phyloP scores from a whole-genome alignment of 495 filamentous ascomycete species.

The Tuber indicum region DNA sequence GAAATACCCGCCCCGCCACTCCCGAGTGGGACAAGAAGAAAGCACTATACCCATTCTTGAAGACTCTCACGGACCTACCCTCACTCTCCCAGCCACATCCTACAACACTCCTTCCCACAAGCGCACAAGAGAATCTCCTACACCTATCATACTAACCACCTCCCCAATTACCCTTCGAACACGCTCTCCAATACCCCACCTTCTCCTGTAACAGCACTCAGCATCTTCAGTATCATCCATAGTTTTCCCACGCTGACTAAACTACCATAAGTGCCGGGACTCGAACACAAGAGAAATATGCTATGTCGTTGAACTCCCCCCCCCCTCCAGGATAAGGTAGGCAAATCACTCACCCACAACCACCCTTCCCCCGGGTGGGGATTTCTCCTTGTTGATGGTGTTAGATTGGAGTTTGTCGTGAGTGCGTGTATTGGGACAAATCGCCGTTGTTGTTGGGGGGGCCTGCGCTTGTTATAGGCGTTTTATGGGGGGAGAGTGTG shows the following conservation, averaged over 20 bases:
- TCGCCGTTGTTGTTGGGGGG: background rate
- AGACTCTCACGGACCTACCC: constrained; percentile 12
- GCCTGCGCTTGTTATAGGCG: constrained; percentile 9
- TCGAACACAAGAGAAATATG: too few relatives aligned
- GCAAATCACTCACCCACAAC: background rate
- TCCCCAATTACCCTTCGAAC: constrained; percentile 27
- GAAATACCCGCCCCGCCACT: background rate
- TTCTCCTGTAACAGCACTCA: constrained; percentile 31
- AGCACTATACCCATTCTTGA: constrained; percentile 10
- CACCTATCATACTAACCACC: constrained; percentile 7
- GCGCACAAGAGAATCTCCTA: background rate
- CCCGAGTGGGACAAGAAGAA: background rate
- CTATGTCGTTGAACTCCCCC: too few relatives aligned
- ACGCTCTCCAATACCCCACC: constrained; percentile 20
- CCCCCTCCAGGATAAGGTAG: too few relatives aligned
- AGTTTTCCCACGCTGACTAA: constrained; percentile 30
- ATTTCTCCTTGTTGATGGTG: constrained; percentile 21
- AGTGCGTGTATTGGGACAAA: constrained; percentile 11
- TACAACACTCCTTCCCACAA: background rate
- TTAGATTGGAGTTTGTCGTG: constrained; percentile 18
- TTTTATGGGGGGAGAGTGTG: background rate
- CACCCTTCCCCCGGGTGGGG: constrained; percentile 2
- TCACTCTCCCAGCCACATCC: constrained; percentile 25
- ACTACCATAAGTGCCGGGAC: background rate
- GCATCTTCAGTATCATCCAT: constrained; percentile 34